Conservation (phyloP, 345 rosid genomes). For the Bruguiera parviflora region DNA sequence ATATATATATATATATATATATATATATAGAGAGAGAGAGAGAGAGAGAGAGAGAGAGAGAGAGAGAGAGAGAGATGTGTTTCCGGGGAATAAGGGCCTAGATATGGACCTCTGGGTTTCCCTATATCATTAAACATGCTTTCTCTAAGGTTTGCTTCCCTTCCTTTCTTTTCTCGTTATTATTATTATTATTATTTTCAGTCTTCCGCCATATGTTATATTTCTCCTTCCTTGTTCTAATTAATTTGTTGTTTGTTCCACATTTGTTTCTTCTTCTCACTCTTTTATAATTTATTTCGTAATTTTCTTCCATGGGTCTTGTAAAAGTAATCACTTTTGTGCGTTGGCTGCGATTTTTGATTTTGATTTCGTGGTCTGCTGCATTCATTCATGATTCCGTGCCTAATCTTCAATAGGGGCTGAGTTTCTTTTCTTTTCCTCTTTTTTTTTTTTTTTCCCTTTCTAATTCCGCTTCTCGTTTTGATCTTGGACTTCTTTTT, state of each 20-base stretch:
- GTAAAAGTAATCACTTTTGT: neutral
- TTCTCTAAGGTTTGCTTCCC: constrained; percentile 16
- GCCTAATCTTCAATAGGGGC: neutral
- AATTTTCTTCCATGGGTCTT: constrained; percentile 5
- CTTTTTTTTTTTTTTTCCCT: too few species aligned
- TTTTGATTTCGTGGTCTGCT: neutral
- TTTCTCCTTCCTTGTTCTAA: too few species aligned
- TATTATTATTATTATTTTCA: too few species aligned
- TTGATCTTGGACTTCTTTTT: neutral
- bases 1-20: too few species aligned
- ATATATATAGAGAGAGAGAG: too few species aligned
- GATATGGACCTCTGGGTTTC: constrained; percentile 10
- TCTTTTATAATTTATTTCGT: neutral
- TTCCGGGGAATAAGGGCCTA: neutral
- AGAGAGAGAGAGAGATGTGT: neutral
- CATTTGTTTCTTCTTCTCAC: neutral
- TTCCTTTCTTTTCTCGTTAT: neutral
- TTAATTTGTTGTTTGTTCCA: too few species aligned
- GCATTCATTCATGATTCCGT: neutral
- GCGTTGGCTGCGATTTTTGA: neutral
- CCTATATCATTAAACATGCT: constrained; percentile 17
- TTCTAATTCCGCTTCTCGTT: neutral
- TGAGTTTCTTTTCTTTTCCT: neutral
- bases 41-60: too few species aligned
- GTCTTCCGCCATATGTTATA: neutral